Evolutionary conservation across 2,329 filamentous ascomycete species (phyloP).

Genomic region (Sclerotinia subarctica): DNA sequence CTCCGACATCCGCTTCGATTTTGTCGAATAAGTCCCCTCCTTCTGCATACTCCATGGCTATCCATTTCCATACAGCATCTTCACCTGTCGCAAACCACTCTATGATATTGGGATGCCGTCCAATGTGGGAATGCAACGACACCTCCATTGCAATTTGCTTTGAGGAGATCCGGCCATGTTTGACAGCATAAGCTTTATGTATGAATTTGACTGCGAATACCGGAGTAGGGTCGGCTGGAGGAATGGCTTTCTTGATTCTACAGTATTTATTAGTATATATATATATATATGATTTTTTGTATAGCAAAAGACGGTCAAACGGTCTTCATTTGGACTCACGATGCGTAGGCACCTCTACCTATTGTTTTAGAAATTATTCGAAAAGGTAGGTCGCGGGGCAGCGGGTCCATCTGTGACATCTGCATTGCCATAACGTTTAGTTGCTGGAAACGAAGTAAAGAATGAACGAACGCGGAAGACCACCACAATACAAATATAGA

Average conservation of each 20-base stretch:
- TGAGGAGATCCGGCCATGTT: slow-evolving; percentile 79
- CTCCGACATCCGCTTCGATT: slow-evolving; percentile 94
- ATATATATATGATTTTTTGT: neutral
- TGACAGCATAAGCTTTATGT: slow-evolving; percentile 91
- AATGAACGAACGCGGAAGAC: slow-evolving; percentile 6
- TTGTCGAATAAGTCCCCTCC: slow-evolving; percentile 98
- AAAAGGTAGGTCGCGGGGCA: slow-evolving; percentile 84
- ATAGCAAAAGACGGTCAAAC: neutral
- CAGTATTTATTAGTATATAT: slow-evolving; percentile 21
- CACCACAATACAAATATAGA: neutral
- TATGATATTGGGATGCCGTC: slow-evolving; percentile 89
- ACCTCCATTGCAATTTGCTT: slow-evolving; percentile 94
- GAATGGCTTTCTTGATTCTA: slow-evolving; percentile 78
- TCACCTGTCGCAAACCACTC: slow-evolving; percentile 87
- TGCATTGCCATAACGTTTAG: slow-evolving; percentile 48
- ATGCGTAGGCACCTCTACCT: slow-evolving; percentile 94
- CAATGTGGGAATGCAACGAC: slow-evolving; percentile 82
- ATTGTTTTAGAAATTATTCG: slow-evolving; percentile 95
- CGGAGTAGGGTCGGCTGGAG: slow-evolving; percentile 63
- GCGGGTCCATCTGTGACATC: slow-evolving; percentile 77
- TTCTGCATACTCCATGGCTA: slow-evolving; percentile 95
- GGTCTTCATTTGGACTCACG: slow-evolving; percentile 53
- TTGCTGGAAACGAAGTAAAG: neutral
- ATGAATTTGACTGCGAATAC: slow-evolving; percentile 98
- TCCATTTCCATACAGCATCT: slow-evolving; percentile 88